Evolutionary conservation across 164 flowering plant species (phyloP).

Genomic region (Houttuynia cordata): DNA sequence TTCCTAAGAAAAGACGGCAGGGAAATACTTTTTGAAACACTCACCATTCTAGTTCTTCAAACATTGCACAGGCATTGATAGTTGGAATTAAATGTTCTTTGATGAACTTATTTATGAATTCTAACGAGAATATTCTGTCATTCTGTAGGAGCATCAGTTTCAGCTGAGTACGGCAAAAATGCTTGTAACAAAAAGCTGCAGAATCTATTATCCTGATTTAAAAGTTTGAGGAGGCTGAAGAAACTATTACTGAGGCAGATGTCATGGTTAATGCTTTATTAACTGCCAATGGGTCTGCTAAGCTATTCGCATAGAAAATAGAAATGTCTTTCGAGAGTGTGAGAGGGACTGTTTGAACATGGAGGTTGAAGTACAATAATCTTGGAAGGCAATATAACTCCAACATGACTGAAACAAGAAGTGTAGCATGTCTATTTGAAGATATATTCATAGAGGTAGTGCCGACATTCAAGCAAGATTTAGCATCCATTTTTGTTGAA

Average conservation of each 20-base stretch:
- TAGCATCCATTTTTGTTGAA: slow-evolving; percentile 32
- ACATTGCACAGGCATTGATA: too few species aligned
- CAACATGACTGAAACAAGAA: slow-evolving; percentile 24
- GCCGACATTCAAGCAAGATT: slow-evolving; percentile 21
- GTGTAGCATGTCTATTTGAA: slow-evolving; percentile 39
- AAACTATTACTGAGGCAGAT: slow-evolving; percentile 73
- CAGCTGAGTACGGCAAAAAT: slow-evolving; percentile 54
- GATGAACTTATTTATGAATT: too few species aligned
- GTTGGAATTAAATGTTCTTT: too few species aligned
- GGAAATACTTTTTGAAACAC: too few species aligned
- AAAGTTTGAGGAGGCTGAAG: slow-evolving; percentile 77
- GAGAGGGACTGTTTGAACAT: slow-evolving; percentile 30
- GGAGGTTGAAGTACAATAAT: slow-evolving; percentile 33
- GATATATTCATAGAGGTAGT: slow-evolving; percentile 26
- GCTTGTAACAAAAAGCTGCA: slow-evolving; percentile 37
- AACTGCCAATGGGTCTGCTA: slow-evolving; percentile 62
- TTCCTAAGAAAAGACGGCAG: too few species aligned
- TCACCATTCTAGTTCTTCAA: too few species aligned
- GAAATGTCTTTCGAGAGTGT: slow-evolving; percentile 15
- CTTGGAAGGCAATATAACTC: slow-evolving; percentile 35
- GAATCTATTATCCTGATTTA: slow-evolving; percentile 57
- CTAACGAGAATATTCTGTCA: neutral
- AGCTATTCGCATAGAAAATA: slow-evolving; percentile 38
- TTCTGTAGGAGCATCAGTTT: slow-evolving; percentile 40
- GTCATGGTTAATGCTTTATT: slow-evolving; percentile 59